Evolutionary conservation across 1,284 basidiomycete species (phyloP), one percentile per base, ranked within the genome.

Genomic region (Trichosporon sp.): DNA sequence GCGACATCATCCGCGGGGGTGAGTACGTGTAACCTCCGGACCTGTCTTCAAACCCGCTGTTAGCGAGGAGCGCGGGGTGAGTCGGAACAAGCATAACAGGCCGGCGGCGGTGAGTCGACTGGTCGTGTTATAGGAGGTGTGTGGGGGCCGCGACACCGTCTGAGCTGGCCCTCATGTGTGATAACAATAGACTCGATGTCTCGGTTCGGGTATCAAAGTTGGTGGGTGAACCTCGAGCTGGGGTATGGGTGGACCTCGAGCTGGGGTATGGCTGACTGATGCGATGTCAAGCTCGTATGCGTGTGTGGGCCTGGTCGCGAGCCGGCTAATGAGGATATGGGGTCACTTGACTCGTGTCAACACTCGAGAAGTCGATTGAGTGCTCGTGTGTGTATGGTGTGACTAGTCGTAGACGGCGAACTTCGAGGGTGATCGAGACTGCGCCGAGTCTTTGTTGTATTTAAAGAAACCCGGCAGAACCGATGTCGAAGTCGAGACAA

Each of bases 171-270:
- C 51, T 46, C 43, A 46, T 46, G 1, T 26, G 51, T 54, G 51
- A 54, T 19, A 54, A 54, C 51, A 54, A 54, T 54, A 54, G 51
- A 54, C 4, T 54, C 51, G 51, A 54, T 54, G 51, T 54, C 51
- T 54, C 51, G 19, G 51, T 26, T 26, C 51, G 51, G 51, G 19
- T 54, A 21, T 54, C 19, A 21, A 1, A 51, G 48, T 10, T 10
- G 51, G 21, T 21, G 6, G 19, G n/a, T 21, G 8, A 8, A 26
- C 51, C 5, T 54, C 19, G 51, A 21, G 51, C 5, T 48, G 51
- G 10, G 51, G 51, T 19, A n/a, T 7, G 2, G 51, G n/a, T 21
- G 8, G 6, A 26, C 51, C 5, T 54, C 19, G 51, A 21, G 51
- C 5, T 48, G 51, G 10, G 51, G 51, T 19, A n/a, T 7, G 2